A percentile compares a stretch with the other conserved stretches of the same genome.
These are phyloP conservation scores for Fusarium sp. DNA, from an alignment of 2,329 filamentous ascomycete genomes.

Conservation along the genomic window DNA sequence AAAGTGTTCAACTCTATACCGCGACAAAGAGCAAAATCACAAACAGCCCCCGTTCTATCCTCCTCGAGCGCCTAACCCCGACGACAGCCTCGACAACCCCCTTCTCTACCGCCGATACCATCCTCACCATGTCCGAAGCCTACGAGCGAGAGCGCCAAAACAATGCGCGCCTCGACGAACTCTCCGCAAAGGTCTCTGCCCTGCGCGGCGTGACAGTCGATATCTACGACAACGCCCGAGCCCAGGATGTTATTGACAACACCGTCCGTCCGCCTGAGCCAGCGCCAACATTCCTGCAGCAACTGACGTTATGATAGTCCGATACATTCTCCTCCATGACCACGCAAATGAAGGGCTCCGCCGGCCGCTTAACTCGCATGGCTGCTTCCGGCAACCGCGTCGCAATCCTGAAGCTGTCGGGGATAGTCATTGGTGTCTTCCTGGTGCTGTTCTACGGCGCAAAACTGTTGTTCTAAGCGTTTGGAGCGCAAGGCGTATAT, in stretches of 20 bases:
- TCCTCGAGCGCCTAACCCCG: neutral
- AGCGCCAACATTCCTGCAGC: neutral
- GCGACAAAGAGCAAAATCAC: conserved; percentile 3
- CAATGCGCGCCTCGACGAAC: conserved; percentile 91
- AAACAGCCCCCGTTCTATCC: neutral
- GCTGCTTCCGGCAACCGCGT: conserved; percentile 90
- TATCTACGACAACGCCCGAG: conserved; percentile 95
- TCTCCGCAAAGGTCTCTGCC: conserved; percentile 89
- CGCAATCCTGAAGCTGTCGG: conserved; percentile 88
- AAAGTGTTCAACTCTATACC: neutral
- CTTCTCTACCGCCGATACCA: neutral
- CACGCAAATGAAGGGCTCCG: conserved; percentile 84
- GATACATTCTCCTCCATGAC: conserved; percentile 93
- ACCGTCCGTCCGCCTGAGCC: conserved; percentile 67
- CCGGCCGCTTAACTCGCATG: conserved; percentile 86
- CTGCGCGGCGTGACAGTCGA: conserved; percentile 94
- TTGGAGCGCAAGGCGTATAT: conserved; percentile 11
- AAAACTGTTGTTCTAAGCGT: conserved; percentile 68
- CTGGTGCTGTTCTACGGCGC: conserved; percentile 80
- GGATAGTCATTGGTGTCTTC: conserved; percentile 78
- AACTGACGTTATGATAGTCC: conserved; percentile 61
- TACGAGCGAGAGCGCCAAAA: conserved; percentile 91
- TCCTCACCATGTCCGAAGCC: conserved; percentile 73
- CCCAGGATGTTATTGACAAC: conserved; percentile 87
- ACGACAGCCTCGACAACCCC: conserved; percentile 2